A percentile compares a stretch with the other conserved stretches of the same genome.
These are phyloP conservation scores for Silene latifolia DNA, from an alignment of 148 eudicot genomes.

Conservation along the genomic window DNA sequence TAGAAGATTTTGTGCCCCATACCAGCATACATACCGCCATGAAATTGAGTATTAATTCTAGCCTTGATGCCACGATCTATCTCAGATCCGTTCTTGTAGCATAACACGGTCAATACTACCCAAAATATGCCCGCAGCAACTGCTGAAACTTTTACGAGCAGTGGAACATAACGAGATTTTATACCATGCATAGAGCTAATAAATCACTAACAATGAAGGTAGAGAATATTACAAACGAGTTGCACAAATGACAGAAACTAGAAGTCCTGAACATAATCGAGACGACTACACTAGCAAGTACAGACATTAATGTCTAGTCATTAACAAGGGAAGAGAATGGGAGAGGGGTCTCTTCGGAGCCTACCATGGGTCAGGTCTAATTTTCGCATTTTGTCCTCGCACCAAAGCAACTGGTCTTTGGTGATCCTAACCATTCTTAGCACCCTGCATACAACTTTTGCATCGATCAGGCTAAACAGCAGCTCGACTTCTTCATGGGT, in stretches of 20 bases:
- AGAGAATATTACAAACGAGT: slow-evolving; percentile 13
- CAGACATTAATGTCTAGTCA: neutral
- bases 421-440: slow-evolving; percentile 62
- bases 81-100: too few relatives aligned
- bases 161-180: neutral
- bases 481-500: slow-evolving; percentile 63
- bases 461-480: slow-evolving; percentile 65
- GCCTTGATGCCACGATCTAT: too few relatives aligned
- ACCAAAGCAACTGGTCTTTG: slow-evolving; percentile 84
- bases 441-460: slow-evolving; percentile 60
- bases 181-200: neutral
- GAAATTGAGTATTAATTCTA: too few relatives aligned
- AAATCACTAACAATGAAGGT: slow-evolving; percentile 10
- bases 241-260: slow-evolving; percentile 19
- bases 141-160: neutral
- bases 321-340: slow-evolving; percentile 82
- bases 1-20: too few relatives aligned
- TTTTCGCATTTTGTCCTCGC: slow-evolving; percentile 86
- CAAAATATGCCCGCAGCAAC: neutral
- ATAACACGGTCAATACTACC: neutral
- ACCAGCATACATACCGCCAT: too few relatives aligned
- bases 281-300: neutral
- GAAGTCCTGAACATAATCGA: slow-evolving; percentile 1
- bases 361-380: slow-evolving; percentile 53
- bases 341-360: slow-evolving; percentile 85